Base-by-base conservation (phyloP, 2,329 filamentous ascomycete genomes). In the Colletotrichum tamarilloi region DNA sequence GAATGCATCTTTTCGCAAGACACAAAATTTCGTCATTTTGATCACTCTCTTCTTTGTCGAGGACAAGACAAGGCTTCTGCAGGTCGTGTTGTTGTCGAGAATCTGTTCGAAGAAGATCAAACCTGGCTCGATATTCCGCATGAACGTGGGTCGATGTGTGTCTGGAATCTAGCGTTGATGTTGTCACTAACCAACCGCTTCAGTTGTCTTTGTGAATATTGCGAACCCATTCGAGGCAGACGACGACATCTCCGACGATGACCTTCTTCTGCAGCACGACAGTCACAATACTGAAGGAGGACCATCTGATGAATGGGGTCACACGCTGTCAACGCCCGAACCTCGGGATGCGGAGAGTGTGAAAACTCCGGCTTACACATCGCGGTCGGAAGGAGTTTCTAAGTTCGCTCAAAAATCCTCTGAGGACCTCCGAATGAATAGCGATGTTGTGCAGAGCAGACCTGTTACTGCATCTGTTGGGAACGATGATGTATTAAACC, bases 1-100 rank as follows among this genome's bases (percentile, higher is more conserved):
- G 5, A 67, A 49, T 73, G 71, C 35, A 30, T 56, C 16, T 70
- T 66, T 30, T 64, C 62, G 1, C 53, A 64, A 28, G 56, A 62
- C 49, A 62, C 46, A 2, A 62, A 52, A 35, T 66, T 68, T 32
- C 56, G 66, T 6, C 42, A 68, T 35, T 68, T 62, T 14, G 66
- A 56, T 22, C 42, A 42, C 1, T 22, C 12, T 5, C 57, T 60
- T 11, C 42, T 38, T 7, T 16, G 22, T 8, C 28, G n/a, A 19
- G 30, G 57, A 42, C 66, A 62, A 12, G 57, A 62, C 8, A 38
- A 22, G 28, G n/a, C 38, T 42, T 16, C 22, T 22, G n/a, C 9
- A 30, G 24, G 14, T 1, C 57, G 12, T 16, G 12, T 28, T 14
- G 22, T 24, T 1, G 16, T 8, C 8, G 57, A 28, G 1, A 22